Evolutionary conservation across 352 stramenopile genomes (phyloP).

Genomic region (Globisporangium spinosum): DNA sequence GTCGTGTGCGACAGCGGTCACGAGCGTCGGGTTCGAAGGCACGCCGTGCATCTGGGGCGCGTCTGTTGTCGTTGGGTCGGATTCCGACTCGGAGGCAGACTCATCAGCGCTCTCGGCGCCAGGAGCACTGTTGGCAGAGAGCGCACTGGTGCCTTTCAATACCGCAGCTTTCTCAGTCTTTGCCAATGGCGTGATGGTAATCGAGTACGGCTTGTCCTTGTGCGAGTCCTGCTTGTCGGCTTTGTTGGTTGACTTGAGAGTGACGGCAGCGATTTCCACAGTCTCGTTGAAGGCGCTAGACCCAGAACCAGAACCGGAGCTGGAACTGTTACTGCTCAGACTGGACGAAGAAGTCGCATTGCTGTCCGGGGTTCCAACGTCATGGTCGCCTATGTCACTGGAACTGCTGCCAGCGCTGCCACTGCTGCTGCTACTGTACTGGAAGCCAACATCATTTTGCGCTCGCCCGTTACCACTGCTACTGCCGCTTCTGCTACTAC

Average conservation of each 20-base stretch:
- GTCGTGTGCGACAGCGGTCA: constrained; percentile 50
- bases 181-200: not conserved
- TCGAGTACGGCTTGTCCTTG: not conserved
- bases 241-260: not conserved
- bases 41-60: constrained; percentile 43
- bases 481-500: not conserved
- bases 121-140: not conserved
- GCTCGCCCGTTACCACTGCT: not conserved
- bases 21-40: constrained; percentile 57
- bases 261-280: not conserved
- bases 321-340: not conserved
- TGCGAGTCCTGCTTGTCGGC: not conserved
- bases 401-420: not conserved
- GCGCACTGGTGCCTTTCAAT: not conserved
- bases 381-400: not conserved
- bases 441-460: not conserved
- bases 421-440: not conserved
- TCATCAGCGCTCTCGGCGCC: not conserved
- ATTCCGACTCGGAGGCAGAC: not conserved
- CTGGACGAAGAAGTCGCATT: not conserved
- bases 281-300: not conserved
- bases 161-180: not conserved
- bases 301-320: not conserved
- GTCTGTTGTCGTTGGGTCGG: constrained; percentile 4
- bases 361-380: not conserved